Conservation (phyloP, 257 asterid species). For the Nicotiana knightiana region DNA sequence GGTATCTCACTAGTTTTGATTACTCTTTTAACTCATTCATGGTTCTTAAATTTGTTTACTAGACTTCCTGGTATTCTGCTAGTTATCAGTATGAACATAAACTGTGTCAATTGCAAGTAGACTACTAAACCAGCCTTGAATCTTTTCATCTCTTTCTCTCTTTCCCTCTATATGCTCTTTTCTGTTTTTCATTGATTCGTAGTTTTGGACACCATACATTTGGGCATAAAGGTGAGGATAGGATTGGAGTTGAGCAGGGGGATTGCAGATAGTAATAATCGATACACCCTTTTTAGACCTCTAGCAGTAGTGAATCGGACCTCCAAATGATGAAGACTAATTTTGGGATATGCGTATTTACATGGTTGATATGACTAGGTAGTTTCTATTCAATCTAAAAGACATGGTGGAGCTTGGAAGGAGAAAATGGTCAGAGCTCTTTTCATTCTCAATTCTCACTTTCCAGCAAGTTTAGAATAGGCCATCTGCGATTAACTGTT, state of each 20-base stretch:
- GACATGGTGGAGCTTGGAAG: not conserved
- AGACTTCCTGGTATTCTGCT: not conserved
- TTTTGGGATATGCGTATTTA: not conserved
- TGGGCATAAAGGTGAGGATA: not conserved
- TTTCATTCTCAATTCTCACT: not conserved
- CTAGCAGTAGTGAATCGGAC: not conserved
- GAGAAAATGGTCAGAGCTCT: not conserved
- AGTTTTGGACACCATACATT: too few species aligned
- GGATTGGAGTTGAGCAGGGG: not conserved
- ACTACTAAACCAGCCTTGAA: not conserved
- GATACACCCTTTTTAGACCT: not conserved
- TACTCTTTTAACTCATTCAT: not conserved
- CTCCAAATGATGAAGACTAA: slow-evolving; percentile 1
- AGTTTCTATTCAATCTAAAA: not conserved
- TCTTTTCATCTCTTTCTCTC: not conserved
- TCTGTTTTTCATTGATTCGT: not conserved
- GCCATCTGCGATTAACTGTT: not conserved
- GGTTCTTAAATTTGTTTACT: not conserved
- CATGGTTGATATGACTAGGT: not conserved
- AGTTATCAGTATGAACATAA: not conserved
- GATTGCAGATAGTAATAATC: not conserved
- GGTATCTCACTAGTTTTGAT: slow-evolving; percentile 11
- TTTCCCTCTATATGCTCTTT: not conserved
- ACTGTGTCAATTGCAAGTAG: not conserved
- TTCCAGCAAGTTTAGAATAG: not conserved